Evolutionary conservation across 148 eudicot species (phyloP), one percentile per base, ranked within the genome.

Genomic region (Salicornia ramosissima): DNA sequence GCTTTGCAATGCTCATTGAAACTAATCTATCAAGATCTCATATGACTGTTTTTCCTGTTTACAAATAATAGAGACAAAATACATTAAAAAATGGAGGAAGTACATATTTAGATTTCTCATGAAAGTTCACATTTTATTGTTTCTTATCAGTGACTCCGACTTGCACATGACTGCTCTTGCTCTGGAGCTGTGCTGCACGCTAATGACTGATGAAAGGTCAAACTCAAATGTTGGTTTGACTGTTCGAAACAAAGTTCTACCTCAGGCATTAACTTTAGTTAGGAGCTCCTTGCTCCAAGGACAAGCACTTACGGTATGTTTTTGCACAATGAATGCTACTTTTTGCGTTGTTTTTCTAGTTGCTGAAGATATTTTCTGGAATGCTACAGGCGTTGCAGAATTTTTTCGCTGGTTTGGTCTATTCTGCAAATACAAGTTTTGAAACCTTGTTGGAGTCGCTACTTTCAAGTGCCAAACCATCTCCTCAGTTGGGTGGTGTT

Each of bases 121-220:
- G n/a, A n/a, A n/a, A 36, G 4, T 36, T 36, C 5, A 36, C 40
- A n/a, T n/a, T 36, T 36, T 3, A 12, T 73, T 4, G 50, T 45
- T 63, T 22, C 50, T 66, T 57, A 6, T 62, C 86, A 95, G 99
- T 83, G 99, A 95, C 70, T 83, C 93, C 19, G 97, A 95, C 78
- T 83, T 95, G 85, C 97, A 95, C 83, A 95, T 95, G 97, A 87
- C 99, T 58, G 96, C 97, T 56, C 87, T 91, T 53, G 91, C 99
- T 22, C 80, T 95, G 76, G 97, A 95, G 79, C 86, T 95, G 54
- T 91, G 99, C 84, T 86, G 91, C 76, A 95, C 99, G 22, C 79
- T 95, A 78, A 95, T 91, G 97, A 78, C 93, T 39, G 97, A 91
- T 74, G 85, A 83, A 67, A 87, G 86, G 77, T 88, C 99, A 51